Base-by-base conservation (phyloP, 371 early-diverging fungal genomes). In the Mucor velutinosus region DNA sequence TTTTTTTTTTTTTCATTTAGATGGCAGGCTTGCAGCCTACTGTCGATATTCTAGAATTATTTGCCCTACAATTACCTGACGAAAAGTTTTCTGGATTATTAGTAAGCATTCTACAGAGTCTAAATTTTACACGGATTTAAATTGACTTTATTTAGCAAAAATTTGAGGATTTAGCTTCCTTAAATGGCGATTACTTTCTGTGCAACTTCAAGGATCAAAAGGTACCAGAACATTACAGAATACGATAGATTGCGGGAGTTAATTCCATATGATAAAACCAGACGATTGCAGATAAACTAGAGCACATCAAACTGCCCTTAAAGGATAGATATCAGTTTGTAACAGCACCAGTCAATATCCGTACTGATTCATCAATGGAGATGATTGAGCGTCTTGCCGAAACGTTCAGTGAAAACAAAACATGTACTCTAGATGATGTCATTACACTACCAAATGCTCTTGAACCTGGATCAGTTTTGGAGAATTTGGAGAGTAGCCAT, bases 1-100 rank as follows among this genome's bases (percentile, higher is more conserved):
- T 10, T 7, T 1, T 11, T 21, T 43, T 12, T 45, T 45, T 51
- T 17, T n/a, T 71, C n/a, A n/a, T n/a, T 3, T 69, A 89, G 90
- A 67, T 81, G 30, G 96, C 95, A 1, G 95, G 93, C 8, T 72
- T 95, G 21, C 89, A 88, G 60, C 95, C 97, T 1, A 86, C 87
- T 5, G 64, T 90, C 3, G 94, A 95, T n/a, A 90, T 91, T 76
- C 75, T 96, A 21, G 94, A 95, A 72, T 65, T 82, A 32, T 96
- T 97, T 70, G 83, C 92, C 23, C 73, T 84, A 45, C 89, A 90
- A 68, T 83, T 94, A 72, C 93, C 95, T 8, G 71, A 83, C 1
- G 86, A 82, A 55, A 78, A 75, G 1, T 90, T 93, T 65, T 81
- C 89, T 2, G 72, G 80, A 29, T 81, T 95, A 6, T 72, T 94